Conservation (phyloP, 805 yeast genomes). For the Candida yuanshanica region DNA sequence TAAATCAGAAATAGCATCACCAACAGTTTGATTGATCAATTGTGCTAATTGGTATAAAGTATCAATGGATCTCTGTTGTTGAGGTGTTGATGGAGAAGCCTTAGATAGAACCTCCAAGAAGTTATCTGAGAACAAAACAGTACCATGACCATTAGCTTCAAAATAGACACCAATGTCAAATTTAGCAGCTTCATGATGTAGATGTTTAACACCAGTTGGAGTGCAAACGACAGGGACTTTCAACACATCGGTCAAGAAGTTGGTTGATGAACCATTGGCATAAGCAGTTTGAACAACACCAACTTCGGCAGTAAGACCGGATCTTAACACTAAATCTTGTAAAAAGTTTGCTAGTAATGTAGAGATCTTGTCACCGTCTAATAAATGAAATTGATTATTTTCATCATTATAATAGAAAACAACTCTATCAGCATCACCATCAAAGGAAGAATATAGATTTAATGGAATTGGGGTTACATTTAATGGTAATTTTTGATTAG, state of each 20-base stretch:
- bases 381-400: conserved; percentile 39
- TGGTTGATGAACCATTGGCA: conserved; percentile 90
- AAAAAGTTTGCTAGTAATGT: conserved; percentile 73
- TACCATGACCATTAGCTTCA: conserved; percentile 99
- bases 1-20: conserved; percentile 94
- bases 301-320: conserved; percentile 35
- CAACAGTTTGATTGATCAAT: conserved; percentile 94
- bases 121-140: conserved; percentile 70
- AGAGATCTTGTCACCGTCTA: conserved; percentile 94
- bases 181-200: conserved; percentile 83
- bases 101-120: conserved; percentile 36
- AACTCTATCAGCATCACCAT: conserved; percentile 96
- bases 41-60: conserved; percentile 57
- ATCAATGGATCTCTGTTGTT: conserved; percentile 43
- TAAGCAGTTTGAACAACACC: conserved; percentile 98
- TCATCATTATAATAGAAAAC: conserved; percentile 62
- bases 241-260: conserved; percentile 54
- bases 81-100: conserved; percentile 33
- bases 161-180: conserved; percentile 92
- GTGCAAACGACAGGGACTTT: conserved; percentile 80
- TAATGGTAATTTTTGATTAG: conserved; percentile 72
- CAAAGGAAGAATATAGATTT: conserved; percentile 74
- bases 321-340: conserved; percentile 42
- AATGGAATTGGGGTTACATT: conserved; percentile 43
- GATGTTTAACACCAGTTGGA: conserved; percentile 93